Conservation (phyloP, 306 rosid species). For the Herpetospermum pedunculosum region DNA sequence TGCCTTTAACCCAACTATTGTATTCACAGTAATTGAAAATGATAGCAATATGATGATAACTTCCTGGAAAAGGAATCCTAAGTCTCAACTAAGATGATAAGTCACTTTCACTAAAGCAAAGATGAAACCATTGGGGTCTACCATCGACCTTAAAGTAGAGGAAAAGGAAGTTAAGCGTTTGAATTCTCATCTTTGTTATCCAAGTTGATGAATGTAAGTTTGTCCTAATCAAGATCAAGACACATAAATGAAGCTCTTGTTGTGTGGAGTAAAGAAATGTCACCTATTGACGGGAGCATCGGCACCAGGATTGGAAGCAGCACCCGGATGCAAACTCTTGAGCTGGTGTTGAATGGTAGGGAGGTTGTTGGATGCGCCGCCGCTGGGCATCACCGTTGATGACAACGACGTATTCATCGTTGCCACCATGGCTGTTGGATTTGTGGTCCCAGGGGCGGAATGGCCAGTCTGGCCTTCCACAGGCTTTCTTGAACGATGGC, state of each 20-base stretch:
- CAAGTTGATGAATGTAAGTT: not conserved
- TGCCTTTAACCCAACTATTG: slow-evolving; percentile 10
- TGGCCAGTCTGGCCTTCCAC: slow-evolving; percentile 60
- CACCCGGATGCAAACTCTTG: slow-evolving; percentile 26
- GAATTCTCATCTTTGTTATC: not conserved
- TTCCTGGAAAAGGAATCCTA: slow-evolving; percentile 21
- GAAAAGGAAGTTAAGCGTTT: slow-evolving; percentile 3
- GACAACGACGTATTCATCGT: slow-evolving; percentile 17
- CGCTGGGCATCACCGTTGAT: slow-evolving; percentile 13
- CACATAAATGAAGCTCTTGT: not conserved
- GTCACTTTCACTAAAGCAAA: slow-evolving; percentile 30
- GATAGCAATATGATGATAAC: slow-evolving; percentile 4
- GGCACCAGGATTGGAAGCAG: slow-evolving; percentile 15
- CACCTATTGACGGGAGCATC: slow-evolving; percentile 30
- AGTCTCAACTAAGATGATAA: slow-evolving; percentile 14
- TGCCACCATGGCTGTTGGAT: slow-evolving; percentile 22
- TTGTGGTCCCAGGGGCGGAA: slow-evolving; percentile 25
- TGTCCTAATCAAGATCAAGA: not conserved
- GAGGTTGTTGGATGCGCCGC: slow-evolving; percentile 17
- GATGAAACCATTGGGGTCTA: slow-evolving; percentile 16
- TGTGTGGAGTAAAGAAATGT: not conserved
- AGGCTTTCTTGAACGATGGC: slow-evolving; percentile 68
- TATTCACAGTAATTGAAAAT: slow-evolving; percentile 8
- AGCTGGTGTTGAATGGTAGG: slow-evolving; percentile 15
- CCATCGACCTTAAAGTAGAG: slow-evolving; percentile 20